These are phyloP conservation scores for Diospyros lotus DNA, from an alignment of 148 eudicot genomes.

Conservation along the genomic window DNA sequence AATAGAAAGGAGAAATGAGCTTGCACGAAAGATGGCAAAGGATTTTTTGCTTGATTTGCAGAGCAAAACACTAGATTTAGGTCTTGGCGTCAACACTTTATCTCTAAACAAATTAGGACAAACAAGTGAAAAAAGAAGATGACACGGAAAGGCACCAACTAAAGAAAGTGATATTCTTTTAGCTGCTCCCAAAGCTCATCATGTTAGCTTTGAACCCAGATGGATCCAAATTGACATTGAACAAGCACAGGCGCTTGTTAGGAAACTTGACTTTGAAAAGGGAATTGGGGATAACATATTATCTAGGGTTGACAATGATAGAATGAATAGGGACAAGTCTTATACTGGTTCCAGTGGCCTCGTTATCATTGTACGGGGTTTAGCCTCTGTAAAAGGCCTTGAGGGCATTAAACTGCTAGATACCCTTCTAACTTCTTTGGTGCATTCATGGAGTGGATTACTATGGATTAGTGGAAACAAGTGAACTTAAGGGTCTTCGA, in stretches of 20 bases:
- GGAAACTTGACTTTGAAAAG: constrained; percentile 72
- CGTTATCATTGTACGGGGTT: constrained; percentile 73
- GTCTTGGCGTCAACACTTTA: constrained; percentile 48
- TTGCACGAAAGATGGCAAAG: constrained; percentile 64
- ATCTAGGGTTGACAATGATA: constrained; percentile 64
- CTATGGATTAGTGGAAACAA: constrained; percentile 73
- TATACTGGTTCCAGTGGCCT: constrained; percentile 68
- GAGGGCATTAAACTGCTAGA: constrained; percentile 92
- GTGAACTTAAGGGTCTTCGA: constrained; percentile 81
- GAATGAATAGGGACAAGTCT: constrained; percentile 68
- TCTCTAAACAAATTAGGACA: constrained; percentile 56
- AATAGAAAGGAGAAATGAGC: constrained; percentile 81
- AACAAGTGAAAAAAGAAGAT: constrained; percentile 58
- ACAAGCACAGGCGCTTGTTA: constrained; percentile 61
- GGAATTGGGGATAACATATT: constrained; percentile 82
- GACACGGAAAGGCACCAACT: constrained; percentile 38
- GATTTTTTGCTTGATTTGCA: constrained; percentile 76
- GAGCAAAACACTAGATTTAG: constrained; percentile 63
- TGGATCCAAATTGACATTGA: constrained; percentile 64
- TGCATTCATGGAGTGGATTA: constrained; percentile 97
- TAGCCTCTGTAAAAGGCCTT: constrained; percentile 77
- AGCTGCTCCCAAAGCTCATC: constrained; percentile 68
- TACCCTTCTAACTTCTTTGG: constrained; percentile 86
- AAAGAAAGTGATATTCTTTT: constrained; percentile 53
- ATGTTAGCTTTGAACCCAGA: constrained; percentile 59